Evolutionary conservation across 441 rosid genomes (phyloP), one percentile per base, ranked within the genome.

Genomic region (Euphorbia schlechtendalii): DNA sequence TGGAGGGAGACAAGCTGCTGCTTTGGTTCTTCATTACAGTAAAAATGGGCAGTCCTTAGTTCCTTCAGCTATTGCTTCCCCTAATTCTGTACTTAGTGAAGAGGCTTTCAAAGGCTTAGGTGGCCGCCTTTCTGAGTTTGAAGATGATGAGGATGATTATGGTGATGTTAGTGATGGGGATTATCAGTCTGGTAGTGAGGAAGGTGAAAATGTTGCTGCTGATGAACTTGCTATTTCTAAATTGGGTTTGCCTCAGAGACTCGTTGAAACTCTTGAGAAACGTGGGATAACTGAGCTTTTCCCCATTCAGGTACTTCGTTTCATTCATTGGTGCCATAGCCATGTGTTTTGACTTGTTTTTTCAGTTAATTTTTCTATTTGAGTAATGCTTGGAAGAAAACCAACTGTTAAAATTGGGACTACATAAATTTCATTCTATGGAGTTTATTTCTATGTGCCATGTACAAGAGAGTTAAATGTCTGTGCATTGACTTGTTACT

Each of bases 281-380:
- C 93, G 97, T 38, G 99, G 97, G 71, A 94, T 94, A 69, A 84
- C 90, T 76, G 82, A 83, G 49, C 97, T 94, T 69, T 94, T 94
- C 74, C 99, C 99, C 46, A 89, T 94, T 78, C 99, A 94, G 79
- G 98, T 85, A 51, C 49, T 18, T n/a, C 59, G 24, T 49, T 12
- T 61, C 18, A 17, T 57, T 65, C 53, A 27, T 40, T 40, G 4
- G 45, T 3, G 45, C 45, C 11, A 40, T 40, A 12, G 45, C 45
- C 9, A 3, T 40, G 14, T 40, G 45, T 40, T 12, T 40, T 40
- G 45, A 12, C 11, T 3, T 3, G 11, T 36, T 36, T 36, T 3
- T 36, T n/a, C n/a, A 9, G 9, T 36, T 36, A 4, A 3, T 3
- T 36, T 36, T 36, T 36, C 40, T 36, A 9, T 3, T 36, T 36